These are phyloP conservation scores for Phycomyces nitens DNA, from an alignment of 192 early-diverging fungal species.

Conservation along the genomic window DNA sequence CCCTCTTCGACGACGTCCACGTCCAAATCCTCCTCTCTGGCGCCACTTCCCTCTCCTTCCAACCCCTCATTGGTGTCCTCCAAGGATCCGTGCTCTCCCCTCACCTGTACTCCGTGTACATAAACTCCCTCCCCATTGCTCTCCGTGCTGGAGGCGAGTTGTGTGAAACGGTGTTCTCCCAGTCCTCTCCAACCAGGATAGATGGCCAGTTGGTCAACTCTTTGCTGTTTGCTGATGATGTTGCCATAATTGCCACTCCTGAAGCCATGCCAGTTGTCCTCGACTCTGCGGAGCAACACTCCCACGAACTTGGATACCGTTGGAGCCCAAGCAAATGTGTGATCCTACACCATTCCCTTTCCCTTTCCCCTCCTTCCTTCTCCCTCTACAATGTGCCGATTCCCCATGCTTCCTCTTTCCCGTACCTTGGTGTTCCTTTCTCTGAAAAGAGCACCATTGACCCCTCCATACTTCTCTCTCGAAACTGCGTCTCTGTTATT, in stretches of 20 bases:
- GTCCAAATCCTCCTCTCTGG: too few relatives aligned
- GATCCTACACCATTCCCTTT: background rate
- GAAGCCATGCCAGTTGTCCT: background rate
- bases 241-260: background rate
- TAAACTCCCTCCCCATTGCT: conserved; percentile 4
- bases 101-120: conserved; percentile 20
- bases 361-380: too few relatives aligned
- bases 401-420: background rate
- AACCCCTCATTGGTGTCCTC: conserved; percentile 18
- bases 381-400: background rate
- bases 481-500: too few relatives aligned
- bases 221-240: conserved; percentile 14
- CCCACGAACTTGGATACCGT: background rate
- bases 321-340: conserved; percentile 12
- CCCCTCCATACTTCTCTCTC: too few relatives aligned
- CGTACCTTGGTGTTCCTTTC: conserved; percentile 1
- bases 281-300: background rate
- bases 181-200: background rate
- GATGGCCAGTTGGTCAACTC: background rate
- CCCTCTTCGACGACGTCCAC: conserved; percentile 6
- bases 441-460: too few relatives aligned
- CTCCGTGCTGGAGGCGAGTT: background rate
- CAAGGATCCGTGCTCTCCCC: conserved; percentile 23
- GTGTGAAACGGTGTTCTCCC: background rate
- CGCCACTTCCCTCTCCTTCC: background rate